Percentiles rank a stretch among this genome's conserved stretches.
Evolutionary conservation across 768 basidiomycete genomes (phyloP).

Genomic region (Agaricus blazei): DNA sequence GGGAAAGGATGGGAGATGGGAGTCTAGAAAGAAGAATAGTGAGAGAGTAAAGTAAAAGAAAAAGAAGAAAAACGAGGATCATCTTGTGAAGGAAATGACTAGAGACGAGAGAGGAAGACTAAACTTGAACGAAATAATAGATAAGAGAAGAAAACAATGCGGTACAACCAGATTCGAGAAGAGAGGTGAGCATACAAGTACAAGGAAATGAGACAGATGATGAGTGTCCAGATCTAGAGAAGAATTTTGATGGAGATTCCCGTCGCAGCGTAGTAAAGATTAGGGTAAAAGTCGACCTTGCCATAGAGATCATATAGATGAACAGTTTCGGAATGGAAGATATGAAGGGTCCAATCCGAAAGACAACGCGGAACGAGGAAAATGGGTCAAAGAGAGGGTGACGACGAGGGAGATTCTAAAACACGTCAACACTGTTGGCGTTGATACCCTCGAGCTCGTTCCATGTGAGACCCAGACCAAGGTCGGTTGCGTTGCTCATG

Average conservation of each 20-base stretch:
- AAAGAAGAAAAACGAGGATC: constrained; percentile 19
- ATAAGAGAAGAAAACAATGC: constrained; percentile 6
- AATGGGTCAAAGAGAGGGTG: not conserved
- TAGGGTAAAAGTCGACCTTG: not conserved
- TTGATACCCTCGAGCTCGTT: constrained; percentile 14
- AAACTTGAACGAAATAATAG: constrained; percentile 2
- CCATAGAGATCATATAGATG: constrained; percentile 2
- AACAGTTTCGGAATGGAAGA: not conserved
- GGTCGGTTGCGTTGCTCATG: not conserved
- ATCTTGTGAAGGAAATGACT: constrained; percentile 7
- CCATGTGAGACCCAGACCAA: constrained; percentile 6
- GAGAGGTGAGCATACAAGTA: not conserved
- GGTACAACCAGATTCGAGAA: constrained; percentile 15
- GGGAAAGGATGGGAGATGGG: not conserved
- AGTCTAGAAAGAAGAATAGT: not conserved
- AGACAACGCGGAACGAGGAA: constrained; percentile 4
- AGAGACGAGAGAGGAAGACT: constrained; percentile 11
- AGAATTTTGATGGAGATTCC: not conserved
- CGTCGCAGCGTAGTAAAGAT: not conserved
- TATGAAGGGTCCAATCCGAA: not conserved
- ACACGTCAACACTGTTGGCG: constrained; percentile 12
- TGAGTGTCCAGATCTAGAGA: not conserved
- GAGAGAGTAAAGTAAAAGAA: not conserved
- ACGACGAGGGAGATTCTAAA: constrained; percentile 7
- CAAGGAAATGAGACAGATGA: constrained; percentile 1